A percentile compares a stretch with the other conserved stretches of the same genome.
Evolutionary conservation across 2,329 filamentous ascomycete species (phyloP).

Genomic region (Sporothrix curviconia): DNA sequence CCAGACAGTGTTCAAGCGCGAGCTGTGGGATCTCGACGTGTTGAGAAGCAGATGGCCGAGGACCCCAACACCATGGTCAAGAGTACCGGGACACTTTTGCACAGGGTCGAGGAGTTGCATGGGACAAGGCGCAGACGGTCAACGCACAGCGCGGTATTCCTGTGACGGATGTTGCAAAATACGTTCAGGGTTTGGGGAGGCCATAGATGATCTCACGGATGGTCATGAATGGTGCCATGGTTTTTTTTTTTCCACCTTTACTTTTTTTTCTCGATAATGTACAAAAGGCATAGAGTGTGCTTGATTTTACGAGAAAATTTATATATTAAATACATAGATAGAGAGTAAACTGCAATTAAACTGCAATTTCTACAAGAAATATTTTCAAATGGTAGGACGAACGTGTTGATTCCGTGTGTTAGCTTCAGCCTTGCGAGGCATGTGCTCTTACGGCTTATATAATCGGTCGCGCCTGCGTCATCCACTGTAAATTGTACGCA

Average conservation of each 20-base stretch:
- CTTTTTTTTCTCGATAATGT: too few species aligned
- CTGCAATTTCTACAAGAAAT: too few species aligned
- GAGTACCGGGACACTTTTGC: conserved; percentile 58
- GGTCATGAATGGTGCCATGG: too few species aligned
- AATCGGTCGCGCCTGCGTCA: background rate
- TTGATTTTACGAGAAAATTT: background rate
- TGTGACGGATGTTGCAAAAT: conserved; percentile 32
- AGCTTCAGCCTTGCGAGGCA: background rate
- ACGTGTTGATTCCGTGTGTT: background rate
- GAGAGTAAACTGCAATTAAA: background rate
- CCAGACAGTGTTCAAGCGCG: conserved; percentile 37
- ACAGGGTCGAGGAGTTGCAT: conserved; percentile 50
- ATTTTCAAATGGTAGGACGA: too few species aligned
- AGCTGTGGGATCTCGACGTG: conserved; percentile 42
- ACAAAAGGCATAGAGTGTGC: background rate
- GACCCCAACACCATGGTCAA: conserved; percentile 47
- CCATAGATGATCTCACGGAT: too few species aligned
- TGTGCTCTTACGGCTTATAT: background rate
- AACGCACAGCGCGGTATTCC: conserved; percentile 44
- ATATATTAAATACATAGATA: background rate
- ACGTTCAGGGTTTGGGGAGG: background rate
- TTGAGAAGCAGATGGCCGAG: conserved; percentile 39
- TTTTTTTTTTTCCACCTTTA: too few species aligned
- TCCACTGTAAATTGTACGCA: too few species aligned
- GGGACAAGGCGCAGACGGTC: conserved; percentile 47